phyloP scores from a whole-genome alignment of 192 early-diverging fungal genomes.

The Backusella sp. region DNA sequence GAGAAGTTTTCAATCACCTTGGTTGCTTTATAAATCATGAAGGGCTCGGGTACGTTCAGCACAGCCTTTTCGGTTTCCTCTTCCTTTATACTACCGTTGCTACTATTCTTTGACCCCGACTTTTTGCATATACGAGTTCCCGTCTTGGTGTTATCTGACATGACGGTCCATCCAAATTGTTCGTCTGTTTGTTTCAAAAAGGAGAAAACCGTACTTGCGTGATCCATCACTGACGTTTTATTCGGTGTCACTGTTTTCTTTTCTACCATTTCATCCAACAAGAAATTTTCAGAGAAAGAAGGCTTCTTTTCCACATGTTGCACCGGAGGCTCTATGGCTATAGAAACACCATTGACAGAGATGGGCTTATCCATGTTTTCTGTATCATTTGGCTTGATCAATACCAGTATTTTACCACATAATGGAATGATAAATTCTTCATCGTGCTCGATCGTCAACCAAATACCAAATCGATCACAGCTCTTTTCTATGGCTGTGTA shows the following conservation, averaged over 20 bases:
- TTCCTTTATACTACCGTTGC: background rate
- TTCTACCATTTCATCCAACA: background rate
- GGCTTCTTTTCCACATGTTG: background rate
- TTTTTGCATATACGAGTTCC: conserved; percentile 45
- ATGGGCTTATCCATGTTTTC: background rate
- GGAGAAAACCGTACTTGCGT: conserved; percentile 23
- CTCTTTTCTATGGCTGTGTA: conserved; percentile 31
- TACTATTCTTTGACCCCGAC: conserved; percentile 25
- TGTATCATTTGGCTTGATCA: conserved; percentile 35
- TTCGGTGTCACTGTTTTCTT: conserved; percentile 2
- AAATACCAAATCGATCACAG: conserved; percentile 42
- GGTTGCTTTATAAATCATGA: conserved; percentile 44
- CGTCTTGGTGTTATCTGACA: conserved; percentile 40
- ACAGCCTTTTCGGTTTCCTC: background rate
- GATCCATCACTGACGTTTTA: conserved; percentile 12
- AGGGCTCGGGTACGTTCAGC: conserved; percentile 42
- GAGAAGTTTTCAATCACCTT: conserved; percentile 55
- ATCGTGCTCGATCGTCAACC: conserved; percentile 44
- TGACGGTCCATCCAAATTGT: conserved; percentile 41
- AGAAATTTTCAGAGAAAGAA: background rate
- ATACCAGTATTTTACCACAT: conserved; percentile 44
- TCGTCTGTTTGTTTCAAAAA: conserved; percentile 40
- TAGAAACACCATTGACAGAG: conserved; percentile 28
- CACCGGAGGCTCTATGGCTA: conserved; percentile 16
- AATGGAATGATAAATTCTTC: conserved; percentile 39